phyloP scores from a whole-genome alignment of 345 rosid genomes.

The Jatropha curcas region DNA sequence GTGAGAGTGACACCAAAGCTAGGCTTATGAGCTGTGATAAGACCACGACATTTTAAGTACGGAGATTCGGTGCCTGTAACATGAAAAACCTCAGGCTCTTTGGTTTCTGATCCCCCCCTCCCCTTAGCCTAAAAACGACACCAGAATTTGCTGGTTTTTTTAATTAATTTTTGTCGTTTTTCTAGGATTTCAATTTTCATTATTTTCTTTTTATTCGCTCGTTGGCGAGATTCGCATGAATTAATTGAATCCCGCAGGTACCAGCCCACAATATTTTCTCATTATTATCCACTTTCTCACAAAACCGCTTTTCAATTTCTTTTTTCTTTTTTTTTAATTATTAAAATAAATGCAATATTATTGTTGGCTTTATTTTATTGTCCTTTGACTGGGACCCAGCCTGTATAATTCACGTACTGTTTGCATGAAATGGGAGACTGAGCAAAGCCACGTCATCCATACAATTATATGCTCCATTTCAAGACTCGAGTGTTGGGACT shows the following conservation, averaged over 20 bases:
- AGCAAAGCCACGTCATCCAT: background rate
- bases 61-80: constrained; percentile 3
- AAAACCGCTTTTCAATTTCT: constrained; percentile 25
- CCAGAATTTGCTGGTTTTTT: background rate
- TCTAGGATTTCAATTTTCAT: too few species aligned
- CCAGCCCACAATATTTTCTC: constrained; percentile 36
- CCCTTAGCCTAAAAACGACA: background rate
- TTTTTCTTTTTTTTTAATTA: background rate
- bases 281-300: background rate
- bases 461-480: too few species aligned
- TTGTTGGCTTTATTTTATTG: background rate
- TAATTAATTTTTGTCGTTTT: background rate
- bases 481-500: too few species aligned
- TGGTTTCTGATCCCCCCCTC: background rate
- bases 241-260: constrained; percentile 6
- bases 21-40: background rate
- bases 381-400: background rate
- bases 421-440: background rate
- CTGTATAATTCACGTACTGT: background rate
- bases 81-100: background rate
- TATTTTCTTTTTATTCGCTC: too few species aligned
- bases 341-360: too few species aligned
- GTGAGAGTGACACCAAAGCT: background rate
- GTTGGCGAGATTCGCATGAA: background rate
- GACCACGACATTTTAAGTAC: background rate